Evolutionary conservation across 2,329 filamentous ascomycete genomes (phyloP), one percentile per base, ranked within the genome.

Genomic region (Elsinoe fawcettii): DNA sequence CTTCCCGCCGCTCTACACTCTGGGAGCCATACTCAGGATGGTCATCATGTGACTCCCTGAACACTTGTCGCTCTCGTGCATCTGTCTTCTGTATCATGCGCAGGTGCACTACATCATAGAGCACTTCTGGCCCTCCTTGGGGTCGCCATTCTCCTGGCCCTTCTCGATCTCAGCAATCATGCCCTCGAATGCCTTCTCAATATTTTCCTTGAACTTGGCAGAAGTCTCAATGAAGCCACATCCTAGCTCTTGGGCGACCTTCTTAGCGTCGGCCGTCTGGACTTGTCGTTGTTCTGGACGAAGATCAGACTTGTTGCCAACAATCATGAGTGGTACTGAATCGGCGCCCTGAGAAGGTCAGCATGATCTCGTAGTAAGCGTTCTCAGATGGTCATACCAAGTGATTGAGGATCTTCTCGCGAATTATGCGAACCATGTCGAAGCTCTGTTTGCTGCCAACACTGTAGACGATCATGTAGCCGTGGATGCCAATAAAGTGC

Each of bases 391-490:
- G 34, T 23, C 84, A 69, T 76, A 96, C 92, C 62, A 97, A 76
- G 70, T 97, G 92, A 71, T 96, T 96, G 59, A 99, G 77, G 61
- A 99, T 96, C 80, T 97, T 99, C 71, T 97, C 92, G 23, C 91
- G 81, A 64, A 99, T 96, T 60, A 96, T 90, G 67, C 88, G 84
- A 53, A 96, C 87, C 92, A 97, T 99, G 71, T 99, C 93, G 69
- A 96, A 97, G 8, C 90, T 95, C 66, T 93, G 88, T 67, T 89
- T 85, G 49, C 89, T 96, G 20, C 88, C 88, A 51, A 99, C 91
- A n/a, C 91, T 96, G 75, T 99, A 99, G 51, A 96, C 92, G 60
- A 99, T 86, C 82, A 99, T 90, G 73, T 97, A 99, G 58, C 93
- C 93, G 76, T 99, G 93, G 64, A 97, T 97, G 62, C 93, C 93